These are phyloP conservation scores for Debaryomyces coudertii DNA, from an alignment of 1,139 yeast genomes.

Conservation along the genomic window DNA sequence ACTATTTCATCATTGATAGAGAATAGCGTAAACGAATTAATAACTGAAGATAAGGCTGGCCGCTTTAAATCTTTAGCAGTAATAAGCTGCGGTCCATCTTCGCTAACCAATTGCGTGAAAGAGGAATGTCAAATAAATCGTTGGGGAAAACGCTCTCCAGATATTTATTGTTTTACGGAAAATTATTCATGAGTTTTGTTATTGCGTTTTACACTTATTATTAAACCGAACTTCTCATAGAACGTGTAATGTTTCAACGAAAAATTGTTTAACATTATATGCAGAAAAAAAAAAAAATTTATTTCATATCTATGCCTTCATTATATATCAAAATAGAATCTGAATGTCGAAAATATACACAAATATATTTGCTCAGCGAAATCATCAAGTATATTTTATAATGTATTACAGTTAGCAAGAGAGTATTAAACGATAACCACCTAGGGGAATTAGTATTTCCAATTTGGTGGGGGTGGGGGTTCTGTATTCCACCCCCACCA, in stretches of 20 bases:
- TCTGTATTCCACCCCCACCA: neutral
- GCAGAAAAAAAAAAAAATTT: no score
- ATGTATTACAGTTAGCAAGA: no score
- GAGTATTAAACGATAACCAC: no score
- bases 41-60: neutral
- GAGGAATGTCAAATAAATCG: slow-evolving; percentile 32
- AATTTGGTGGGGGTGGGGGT: neutral
- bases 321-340: no score
- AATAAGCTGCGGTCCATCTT: slow-evolving; percentile 41
- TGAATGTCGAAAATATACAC: no score
- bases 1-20: neutral
- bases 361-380: no score
- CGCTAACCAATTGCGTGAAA: slow-evolving; percentile 30
- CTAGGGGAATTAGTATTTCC: no score
- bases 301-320: no score
- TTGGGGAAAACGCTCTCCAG: slow-evolving; percentile 31
- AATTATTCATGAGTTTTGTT: slow-evolving; percentile 3
- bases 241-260: no score
- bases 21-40: neutral
- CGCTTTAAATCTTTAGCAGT: slow-evolving; percentile 35
- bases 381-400: no score
- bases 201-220: neutral
- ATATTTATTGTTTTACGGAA: slow-evolving; percentile 41
- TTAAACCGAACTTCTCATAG: no score
- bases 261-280: no score